Evolutionary conservation across 352 stramenopile species (phyloP).

Genomic region (Blastocystis sp.): DNA sequence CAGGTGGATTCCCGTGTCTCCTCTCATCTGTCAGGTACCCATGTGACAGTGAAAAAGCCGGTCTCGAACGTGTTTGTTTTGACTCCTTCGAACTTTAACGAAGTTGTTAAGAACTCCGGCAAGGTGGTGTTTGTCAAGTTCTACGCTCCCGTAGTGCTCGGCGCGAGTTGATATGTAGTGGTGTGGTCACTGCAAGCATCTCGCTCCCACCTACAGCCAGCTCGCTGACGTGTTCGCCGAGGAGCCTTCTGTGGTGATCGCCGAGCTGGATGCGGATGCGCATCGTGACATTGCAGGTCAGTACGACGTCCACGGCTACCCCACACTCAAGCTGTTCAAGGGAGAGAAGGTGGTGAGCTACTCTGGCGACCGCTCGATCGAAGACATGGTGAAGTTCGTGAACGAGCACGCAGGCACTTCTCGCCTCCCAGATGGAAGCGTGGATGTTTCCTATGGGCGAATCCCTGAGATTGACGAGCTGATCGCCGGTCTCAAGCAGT

Average conservation of each 20-base stretch:
- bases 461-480: slow-evolving; percentile 26
- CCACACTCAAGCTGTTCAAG: slow-evolving; percentile 44
- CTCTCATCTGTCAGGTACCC: neutral
- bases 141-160: neutral
- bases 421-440: neutral
- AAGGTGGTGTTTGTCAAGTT: slow-evolving; percentile 53
- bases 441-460: slow-evolving; percentile 1
- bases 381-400: slow-evolving; percentile 57
- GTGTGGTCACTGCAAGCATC: slow-evolving; percentile 68
- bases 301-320: slow-evolving; percentile 33
- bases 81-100: slow-evolving; percentile 48
- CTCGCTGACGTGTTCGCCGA: slow-evolving; percentile 51
- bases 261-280: slow-evolving; percentile 78
- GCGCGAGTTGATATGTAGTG: slow-evolving; percentile 40
- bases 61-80: slow-evolving; percentile 19
- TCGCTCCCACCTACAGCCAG: slow-evolving; percentile 74
- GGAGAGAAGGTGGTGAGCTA: neutral
- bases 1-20: neutral
- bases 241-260: slow-evolving; percentile 71
- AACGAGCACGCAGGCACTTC: slow-evolving; percentile 35
- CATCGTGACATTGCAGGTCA: neutral
- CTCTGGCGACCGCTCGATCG: slow-evolving; percentile 9
- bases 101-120: slow-evolving; percentile 9
- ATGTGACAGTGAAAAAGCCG: slow-evolving; percentile 17
- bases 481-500: neutral